Conservation (phyloP, 352 stramenopile genomes). For the Phytophthora sansomeana region DNA sequence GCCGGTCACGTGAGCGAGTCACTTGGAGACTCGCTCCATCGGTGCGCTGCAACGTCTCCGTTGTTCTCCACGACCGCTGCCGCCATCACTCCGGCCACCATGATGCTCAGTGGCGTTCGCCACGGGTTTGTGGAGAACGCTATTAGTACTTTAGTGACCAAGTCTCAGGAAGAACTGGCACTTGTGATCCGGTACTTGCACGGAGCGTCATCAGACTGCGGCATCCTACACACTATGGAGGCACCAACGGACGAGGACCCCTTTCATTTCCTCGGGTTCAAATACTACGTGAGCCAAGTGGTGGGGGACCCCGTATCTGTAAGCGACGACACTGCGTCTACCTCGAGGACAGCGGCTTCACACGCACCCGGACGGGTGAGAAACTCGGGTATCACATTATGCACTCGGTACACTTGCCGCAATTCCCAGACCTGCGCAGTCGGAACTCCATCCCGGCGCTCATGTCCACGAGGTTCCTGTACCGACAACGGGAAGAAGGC, state of each 20-base stretch:
- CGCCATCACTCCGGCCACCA: conserved; percentile 33
- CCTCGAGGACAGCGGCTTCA: conserved; percentile 54
- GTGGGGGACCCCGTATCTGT: conserved; percentile 28
- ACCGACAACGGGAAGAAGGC: conserved; percentile 45
- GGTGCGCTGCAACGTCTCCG: conserved; percentile 32
- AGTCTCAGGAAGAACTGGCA: conserved; percentile 59
- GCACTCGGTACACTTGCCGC: conserved; percentile 45
- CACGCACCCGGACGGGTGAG: conserved; percentile 45
- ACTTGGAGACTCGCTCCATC: conserved; percentile 28
- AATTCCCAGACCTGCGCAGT: conserved; percentile 46
- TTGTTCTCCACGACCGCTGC: conserved; percentile 48
- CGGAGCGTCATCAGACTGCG: conserved; percentile 48
- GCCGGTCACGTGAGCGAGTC: conserved; percentile 27
- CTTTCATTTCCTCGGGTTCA: conserved; percentile 61
- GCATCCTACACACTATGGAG: conserved; percentile 48
- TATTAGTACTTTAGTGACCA: conserved; percentile 37
- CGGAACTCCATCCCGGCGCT: conserved; percentile 37
- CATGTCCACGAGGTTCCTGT: conserved; percentile 50
- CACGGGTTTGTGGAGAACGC: conserved; percentile 51
- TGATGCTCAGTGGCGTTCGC: conserved; percentile 47
- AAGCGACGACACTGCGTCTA: conserved; percentile 51
- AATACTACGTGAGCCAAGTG: conserved; percentile 54
- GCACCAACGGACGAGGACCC: conserved; percentile 40
- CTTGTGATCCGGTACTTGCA: conserved; percentile 56
- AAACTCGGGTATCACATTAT: conserved; percentile 56